Percentiles rank a stretch among this genome's conserved stretches.
These are phyloP conservation scores for Neurospora africana DNA, from an alignment of 495 filamentous ascomycete genomes.

Conservation along the genomic window DNA sequence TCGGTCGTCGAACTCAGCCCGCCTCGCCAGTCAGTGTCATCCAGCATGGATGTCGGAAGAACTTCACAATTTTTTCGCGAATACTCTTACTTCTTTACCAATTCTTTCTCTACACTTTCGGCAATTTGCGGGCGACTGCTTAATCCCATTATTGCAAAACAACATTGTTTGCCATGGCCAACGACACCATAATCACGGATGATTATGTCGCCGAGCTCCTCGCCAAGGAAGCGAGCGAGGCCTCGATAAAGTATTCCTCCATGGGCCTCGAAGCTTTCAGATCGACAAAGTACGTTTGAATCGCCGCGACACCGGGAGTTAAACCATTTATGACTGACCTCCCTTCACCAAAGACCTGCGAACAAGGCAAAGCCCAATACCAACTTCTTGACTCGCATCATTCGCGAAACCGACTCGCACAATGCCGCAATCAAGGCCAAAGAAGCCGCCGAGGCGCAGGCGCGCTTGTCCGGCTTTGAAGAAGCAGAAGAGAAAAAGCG, in stretches of 20 bases:
- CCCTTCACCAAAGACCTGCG: conserved; percentile 28
- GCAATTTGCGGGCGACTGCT: neutral
- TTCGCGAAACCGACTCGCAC: conserved; percentile 79
- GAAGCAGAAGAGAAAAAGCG: conserved; percentile 30
- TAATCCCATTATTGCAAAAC: neutral
- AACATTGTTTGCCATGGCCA: conserved; percentile 15
- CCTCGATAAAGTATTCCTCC: conserved; percentile 58
- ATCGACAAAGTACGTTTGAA: conserved; percentile 46
- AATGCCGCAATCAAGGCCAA: conserved; percentile 79
- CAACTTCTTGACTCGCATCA: conserved; percentile 76
- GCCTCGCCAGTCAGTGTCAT: neutral
- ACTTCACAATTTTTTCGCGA: neutral
- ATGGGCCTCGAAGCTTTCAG: conserved; percentile 63
- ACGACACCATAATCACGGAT: conserved; percentile 47
- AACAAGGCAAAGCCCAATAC: conserved; percentile 85
- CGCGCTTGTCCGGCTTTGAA: conserved; percentile 34
- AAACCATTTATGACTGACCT: neutral
- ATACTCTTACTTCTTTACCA: neutral
- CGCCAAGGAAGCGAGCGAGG: conserved; percentile 58
- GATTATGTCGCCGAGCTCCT: conserved; percentile 66
- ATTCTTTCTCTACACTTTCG: neutral
- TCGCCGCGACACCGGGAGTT: neutral
- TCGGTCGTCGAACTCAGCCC: neutral
- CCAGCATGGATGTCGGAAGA: neutral
- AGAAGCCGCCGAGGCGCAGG: conserved; percentile 53